Conservation (phyloP, 2,329 filamentous ascomycete species). For the Gaeumannomyces sp. region DNA sequence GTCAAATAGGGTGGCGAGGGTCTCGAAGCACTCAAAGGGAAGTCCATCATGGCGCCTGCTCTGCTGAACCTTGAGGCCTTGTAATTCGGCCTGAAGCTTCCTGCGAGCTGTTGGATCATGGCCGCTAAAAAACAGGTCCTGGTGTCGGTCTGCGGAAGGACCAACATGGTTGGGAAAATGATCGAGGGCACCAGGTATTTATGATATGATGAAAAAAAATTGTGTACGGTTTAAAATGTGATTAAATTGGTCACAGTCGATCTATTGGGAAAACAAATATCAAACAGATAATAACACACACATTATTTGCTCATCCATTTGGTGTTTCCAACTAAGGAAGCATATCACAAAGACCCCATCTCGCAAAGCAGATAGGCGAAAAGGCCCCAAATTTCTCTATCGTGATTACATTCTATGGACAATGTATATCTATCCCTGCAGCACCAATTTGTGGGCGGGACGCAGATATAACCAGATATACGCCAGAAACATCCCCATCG, state of each 20-base stretch:
- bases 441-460: neutral
- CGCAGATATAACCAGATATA: neutral
- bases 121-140: neutral
- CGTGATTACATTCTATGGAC: neutral
- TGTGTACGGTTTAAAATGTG: neutral
- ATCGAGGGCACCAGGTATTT: neutral
- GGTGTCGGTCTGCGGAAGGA: neutral
- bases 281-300: neutral
- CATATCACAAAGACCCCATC: too few relatives aligned
- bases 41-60: conserved; percentile 45
- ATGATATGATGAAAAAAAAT: neutral
- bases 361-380: too few relatives aligned
- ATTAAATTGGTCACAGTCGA: neutral
- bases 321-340: too few relatives aligned
- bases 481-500: neutral
- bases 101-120: neutral
- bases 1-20: conserved; percentile 52
- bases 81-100: neutral
- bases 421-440: neutral
- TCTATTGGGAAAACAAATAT: neutral
- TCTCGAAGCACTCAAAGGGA: conserved; percentile 48
- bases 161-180: neutral
- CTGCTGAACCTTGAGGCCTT: conserved; percentile 33
- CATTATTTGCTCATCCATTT: too few relatives aligned
- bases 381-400: neutral